Evolutionary conservation across 2,329 filamentous ascomycete species (phyloP), one percentile per base, ranked within the genome.

Genomic region (Cercospora canescens): DNA sequence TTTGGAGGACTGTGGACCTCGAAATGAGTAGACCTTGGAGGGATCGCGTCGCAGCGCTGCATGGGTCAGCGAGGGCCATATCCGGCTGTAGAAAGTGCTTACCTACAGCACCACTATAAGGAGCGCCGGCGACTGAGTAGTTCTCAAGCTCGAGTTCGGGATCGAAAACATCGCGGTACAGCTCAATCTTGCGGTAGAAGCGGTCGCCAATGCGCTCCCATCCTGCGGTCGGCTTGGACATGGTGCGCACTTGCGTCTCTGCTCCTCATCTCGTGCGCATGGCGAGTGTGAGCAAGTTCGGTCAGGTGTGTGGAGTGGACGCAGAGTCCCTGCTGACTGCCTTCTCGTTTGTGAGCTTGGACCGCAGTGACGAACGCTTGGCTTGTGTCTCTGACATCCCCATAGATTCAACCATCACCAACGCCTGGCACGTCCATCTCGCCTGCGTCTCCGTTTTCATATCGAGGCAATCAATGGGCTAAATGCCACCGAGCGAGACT

Each of bases 141-240:
- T 95, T 96, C 83, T 97, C 94, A 72, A 99, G 87, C 81, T 99
- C 94, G 69, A 97, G 85, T 77, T 97, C 93, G 76, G 91, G 88
- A 80, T 97, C 93, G 79, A 98, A 99, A 70, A 98, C 87, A 71
- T 89, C 91, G 67, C 93, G 94, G 84, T 98, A 99, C 67, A 97
- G 88, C 80, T 94, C 91, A 64, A 92, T 89, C 83, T 96, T 97
- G 79, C 94, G 92, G 83, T 98, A 99, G 85, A 96, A 98, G 75
- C 88, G 90, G 80, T 96, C 91, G 77, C 93, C 95, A 71, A 98
- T 88, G 80, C 88, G 91, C 84, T 97, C 93, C 95, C 95, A 99
- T 79, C 94, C 92, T 74, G 92, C 91, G 74, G 92, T 92, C 75
- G 94, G 86, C 75, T 88, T 89, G 67, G 82, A 81, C 79, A 80